A percentile compares a stretch with the other conserved stretches of the same genome.
phyloP scores from a whole-genome alignment of 257 asterid genomes.

The Phtheirospermum japonicum region DNA sequence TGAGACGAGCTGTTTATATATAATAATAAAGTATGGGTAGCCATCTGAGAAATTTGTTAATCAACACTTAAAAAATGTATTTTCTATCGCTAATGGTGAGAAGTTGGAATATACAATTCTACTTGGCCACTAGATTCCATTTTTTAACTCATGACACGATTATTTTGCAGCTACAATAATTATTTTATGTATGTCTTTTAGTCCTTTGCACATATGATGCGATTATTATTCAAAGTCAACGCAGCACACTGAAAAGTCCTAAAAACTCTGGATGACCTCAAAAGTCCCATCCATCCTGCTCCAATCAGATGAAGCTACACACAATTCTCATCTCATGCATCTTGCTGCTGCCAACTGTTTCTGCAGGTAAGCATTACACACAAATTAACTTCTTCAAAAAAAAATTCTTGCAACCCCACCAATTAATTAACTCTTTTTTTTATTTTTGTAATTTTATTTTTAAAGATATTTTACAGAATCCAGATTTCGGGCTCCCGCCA shows the following conservation, averaged over 20 bases:
- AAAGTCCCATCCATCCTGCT: background rate
- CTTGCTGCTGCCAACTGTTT: slow-evolving; percentile 28
- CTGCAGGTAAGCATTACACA: slow-evolving; percentile 39
- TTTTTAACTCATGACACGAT: too few relatives aligned
- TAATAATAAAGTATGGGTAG: too few relatives aligned
- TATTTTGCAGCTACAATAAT: too few relatives aligned
- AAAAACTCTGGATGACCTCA: too few relatives aligned
- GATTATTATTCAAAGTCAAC: too few relatives aligned
- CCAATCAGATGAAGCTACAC: slow-evolving; percentile 29
- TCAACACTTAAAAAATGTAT: background rate
- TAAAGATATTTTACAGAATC: slow-evolving; percentile 52
- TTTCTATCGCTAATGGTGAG: background rate
- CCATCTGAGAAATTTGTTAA: background rate
- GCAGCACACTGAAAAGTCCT: too few relatives aligned
- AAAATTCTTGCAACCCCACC: too few relatives aligned
- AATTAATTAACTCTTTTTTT: background rate
- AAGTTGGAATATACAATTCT: background rate
- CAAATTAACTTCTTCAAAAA: too few relatives aligned
- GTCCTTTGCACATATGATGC: too few relatives aligned
- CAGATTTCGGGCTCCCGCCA: slow-evolving; percentile 56
- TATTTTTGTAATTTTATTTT: background rate
- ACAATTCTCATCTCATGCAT: slow-evolving; percentile 23
- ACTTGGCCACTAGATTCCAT: too few relatives aligned
- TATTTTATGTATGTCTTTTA: too few relatives aligned
- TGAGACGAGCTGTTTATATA: too few relatives aligned